Evolutionary conservation across 2,329 filamentous ascomycete species (phyloP).

Genomic region (Cladosporium sp.): DNA sequence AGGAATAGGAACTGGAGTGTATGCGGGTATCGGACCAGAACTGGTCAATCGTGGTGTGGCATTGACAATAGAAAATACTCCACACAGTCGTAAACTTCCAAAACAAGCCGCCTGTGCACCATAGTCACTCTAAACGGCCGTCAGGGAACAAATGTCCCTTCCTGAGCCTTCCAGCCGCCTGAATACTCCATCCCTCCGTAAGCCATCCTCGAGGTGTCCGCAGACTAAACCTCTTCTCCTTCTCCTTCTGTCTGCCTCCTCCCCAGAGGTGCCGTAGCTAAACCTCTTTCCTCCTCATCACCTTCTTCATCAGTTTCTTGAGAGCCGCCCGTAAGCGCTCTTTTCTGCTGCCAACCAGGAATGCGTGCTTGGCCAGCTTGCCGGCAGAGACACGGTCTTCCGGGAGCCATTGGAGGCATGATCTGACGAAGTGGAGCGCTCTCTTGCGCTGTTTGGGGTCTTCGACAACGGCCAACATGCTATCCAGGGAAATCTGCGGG

Average conservation of each 20-base stretch:
- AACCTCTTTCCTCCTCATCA: not conserved
- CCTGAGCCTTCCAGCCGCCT: too few relatives aligned
- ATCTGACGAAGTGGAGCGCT: conserved; percentile 3
- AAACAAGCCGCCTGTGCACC: too few relatives aligned
- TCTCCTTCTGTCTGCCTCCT: not conserved
- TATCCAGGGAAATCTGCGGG: not conserved
- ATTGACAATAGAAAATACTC: too few relatives aligned
- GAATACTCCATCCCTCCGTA: too few relatives aligned
- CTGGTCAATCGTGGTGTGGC: too few relatives aligned
- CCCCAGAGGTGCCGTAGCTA: not conserved
- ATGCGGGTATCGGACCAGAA: too few relatives aligned
- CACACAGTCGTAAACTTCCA: too few relatives aligned
- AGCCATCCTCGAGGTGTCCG: not conserved
- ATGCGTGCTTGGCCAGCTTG: not conserved
- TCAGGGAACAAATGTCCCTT: too few relatives aligned
- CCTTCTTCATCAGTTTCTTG: not conserved
- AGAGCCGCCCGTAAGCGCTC: not conserved
- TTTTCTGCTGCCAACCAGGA: not conserved
- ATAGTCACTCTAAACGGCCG: too few relatives aligned
- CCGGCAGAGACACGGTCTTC: not conserved
- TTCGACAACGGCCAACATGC: not conserved
- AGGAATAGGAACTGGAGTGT: too few relatives aligned
- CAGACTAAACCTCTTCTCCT: not conserved
- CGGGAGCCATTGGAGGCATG: conserved; percentile 6
- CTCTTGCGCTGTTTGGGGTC: not conserved